phyloP scores from a whole-genome alignment of 129 eudicot species.

The Helichrysum umbraculigerum region DNA sequence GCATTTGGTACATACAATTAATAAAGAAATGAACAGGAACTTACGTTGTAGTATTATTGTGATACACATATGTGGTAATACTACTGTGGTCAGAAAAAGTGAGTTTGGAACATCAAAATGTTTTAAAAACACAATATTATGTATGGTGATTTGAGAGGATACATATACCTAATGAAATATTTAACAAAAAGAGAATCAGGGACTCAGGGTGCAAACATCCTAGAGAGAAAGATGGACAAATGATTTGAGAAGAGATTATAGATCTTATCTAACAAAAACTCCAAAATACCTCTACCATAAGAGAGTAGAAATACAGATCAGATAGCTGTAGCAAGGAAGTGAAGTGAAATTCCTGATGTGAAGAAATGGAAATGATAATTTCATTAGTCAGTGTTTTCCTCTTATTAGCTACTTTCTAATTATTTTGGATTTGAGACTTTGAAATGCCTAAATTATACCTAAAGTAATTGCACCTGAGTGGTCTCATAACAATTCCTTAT shows the following conservation, averaged over 20 bases:
- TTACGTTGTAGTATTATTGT: neutral
- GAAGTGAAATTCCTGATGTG: neutral
- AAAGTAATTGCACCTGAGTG: neutral
- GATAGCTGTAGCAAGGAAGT: neutral
- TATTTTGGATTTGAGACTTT: neutral
- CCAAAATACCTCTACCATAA: neutral
- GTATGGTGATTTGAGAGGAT: neutral
- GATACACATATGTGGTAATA: neutral
- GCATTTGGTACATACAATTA: neutral
- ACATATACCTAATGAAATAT: neutral
- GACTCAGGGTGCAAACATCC: neutral
- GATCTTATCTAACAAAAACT: slow-evolving; percentile 8
- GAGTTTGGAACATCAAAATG: neutral
- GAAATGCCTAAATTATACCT: neutral
- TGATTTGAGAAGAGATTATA: slow-evolving; percentile 4
- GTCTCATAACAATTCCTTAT: too few relatives aligned
- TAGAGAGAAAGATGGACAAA: slow-evolving; percentile 9
- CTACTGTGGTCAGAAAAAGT: neutral
- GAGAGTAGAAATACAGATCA: neutral
- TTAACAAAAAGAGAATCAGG: neutral
- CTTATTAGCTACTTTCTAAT: neutral
- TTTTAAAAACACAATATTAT: neutral
- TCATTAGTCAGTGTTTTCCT: neutral
- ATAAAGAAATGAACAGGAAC: neutral
- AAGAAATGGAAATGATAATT: neutral